These are phyloP conservation scores for Triangularia setosa DNA, from an alignment of 2,329 filamentous ascomycete genomes.

Conservation along the genomic window DNA sequence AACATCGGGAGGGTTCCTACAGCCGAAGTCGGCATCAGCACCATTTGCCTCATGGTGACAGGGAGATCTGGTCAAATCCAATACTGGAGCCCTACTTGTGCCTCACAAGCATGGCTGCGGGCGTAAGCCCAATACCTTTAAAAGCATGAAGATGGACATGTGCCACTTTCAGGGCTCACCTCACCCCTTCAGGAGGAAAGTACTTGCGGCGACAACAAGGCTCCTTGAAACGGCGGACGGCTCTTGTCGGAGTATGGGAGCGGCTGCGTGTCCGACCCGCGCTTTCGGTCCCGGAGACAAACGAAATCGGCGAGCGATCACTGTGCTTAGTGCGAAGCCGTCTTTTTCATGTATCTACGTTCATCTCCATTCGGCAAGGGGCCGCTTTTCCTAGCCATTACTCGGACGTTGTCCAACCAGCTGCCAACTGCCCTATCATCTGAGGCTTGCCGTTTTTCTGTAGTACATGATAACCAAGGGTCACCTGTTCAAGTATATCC, in stretches of 20 bases:
- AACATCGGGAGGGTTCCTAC: background rate
- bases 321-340: background rate
- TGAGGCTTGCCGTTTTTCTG: background rate
- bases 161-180: too few relatives aligned
- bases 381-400: background rate
- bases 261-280: constrained; percentile 17
- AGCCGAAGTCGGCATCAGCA: background rate
- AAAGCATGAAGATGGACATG: too few relatives aligned
- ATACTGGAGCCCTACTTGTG: too few relatives aligned
- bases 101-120: too few relatives aligned
- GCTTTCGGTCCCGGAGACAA: constrained; percentile 20
- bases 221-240: background rate
- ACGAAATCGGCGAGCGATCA: background rate
- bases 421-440: background rate
- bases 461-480: too few relatives aligned
- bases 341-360: background rate
- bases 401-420: background rate
- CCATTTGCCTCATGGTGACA: background rate
- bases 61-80: too few relatives aligned
- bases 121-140: too few relatives aligned
- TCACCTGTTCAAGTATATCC: too few relatives aligned
- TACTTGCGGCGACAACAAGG: too few relatives aligned
- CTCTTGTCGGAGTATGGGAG: background rate
- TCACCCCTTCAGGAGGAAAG: too few relatives aligned
- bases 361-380: background rate